Base-by-base conservation (phyloP, 352 stramenopile species). In the Phytopythium kandeliae region DNA sequence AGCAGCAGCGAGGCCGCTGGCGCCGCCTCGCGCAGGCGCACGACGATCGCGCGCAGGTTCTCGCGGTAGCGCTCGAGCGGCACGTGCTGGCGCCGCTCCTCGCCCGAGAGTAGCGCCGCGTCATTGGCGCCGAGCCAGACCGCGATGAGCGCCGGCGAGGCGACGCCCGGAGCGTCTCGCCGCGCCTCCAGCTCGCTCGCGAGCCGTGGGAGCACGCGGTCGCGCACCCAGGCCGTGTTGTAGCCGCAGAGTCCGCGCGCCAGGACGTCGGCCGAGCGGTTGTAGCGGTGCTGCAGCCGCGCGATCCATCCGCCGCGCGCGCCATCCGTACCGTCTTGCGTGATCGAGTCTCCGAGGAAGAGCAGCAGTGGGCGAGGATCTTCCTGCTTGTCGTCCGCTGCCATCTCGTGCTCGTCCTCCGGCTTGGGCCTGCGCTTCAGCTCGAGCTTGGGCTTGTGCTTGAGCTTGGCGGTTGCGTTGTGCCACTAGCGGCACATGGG, bases 51-150 rank as follows among this genome's bases (percentile, higher is more conserved):
- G 25, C 54, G 62, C 11, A 86, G 56, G 36, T 86, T 84, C 37
- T 42, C 41, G 22, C 62, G 61, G 49, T 79, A 86, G 15, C 63
- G 49, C 1, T 48, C 51, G 3, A 86, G 51, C 34, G 71, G 63
- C 30, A 88, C 67, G 48, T 86, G 69, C 42, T 80, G 59, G 21
- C 48, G 43, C 34, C 48, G 48, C 28, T 65, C 53, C 26, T 48
- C 56, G 2, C 74, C 74, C 13, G 54, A 58, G 15, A 48, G 42
- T 15, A 85, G 53, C 4, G 74, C 71, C 16, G 77, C 75, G 51
- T 88, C 77, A 37, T 88, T 88, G 21, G 71, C 63, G 28, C 74
- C 77, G n/a, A 88, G 62, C 68, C 69, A 85, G 3, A 88, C 46
- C 10, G 65, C 65, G 58, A 82, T 66, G 6, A 82, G 41, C 26